Base-by-base conservation (phyloP, 441 rosid species). In the Populus tomentosa region DNA sequence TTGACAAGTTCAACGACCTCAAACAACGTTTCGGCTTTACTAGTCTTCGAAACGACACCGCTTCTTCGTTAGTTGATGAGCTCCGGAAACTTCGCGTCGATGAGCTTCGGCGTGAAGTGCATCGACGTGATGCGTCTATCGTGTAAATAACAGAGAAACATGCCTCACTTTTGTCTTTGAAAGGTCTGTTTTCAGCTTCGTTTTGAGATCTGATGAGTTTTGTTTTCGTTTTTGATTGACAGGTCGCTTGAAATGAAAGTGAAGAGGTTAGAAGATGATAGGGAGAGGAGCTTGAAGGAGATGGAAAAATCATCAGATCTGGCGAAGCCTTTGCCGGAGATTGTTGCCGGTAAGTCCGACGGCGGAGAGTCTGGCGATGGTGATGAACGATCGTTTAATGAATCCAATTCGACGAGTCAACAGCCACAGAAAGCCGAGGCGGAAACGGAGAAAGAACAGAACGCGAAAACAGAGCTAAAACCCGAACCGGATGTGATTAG, bases 241-340 rank as follows among this genome's bases (percentile, higher is more conserved):
- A 86, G 87, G 89, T 88, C 87, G 33, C 81, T 88, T 69, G 88
- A 88, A 74, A 77, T 82, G 86, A 88, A 88, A 76, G 85, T 88
- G 61, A 88, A 88, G 80, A 86, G 83, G 78, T 81, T 88, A 74
- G 80, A 81, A 78, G 88, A 83, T 73, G 91, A 88, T 69, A 82
- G 84, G 33, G 86, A 77, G 20, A 69, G 64, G 38, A 80, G 76
- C 79, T 35, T 76, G 76, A 84, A 71, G 71, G 81, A 72, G 69
- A 85, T 75, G 40, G 70, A 26, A 20, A 30, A 7, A 9, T n/a
- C 62, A 56, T 8, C 83, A 82, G 88, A 88, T 88, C 89, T 85
- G 82, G 78, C 21, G 20, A 77, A 75, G n/a, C 78, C 62, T 7
- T 79, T 76, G 76, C 69, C 75, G 64, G 82, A 67, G 38, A 67